phyloP scores from a whole-genome alignment of 257 asterid genomes.

The Nicotiana otophora region DNA sequence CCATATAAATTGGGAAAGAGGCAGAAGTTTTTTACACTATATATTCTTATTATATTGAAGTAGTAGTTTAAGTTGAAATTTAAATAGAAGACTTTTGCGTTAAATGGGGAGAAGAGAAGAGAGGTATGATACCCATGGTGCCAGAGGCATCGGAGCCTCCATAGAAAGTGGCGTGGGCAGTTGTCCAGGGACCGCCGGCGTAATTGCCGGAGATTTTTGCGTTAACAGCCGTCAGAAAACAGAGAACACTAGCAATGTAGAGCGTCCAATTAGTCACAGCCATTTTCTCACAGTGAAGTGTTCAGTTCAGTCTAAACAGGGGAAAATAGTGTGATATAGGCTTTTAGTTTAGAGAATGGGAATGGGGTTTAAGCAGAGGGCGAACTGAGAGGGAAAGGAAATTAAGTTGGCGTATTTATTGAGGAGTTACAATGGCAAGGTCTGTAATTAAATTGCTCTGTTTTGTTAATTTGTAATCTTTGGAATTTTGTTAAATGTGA shows the following conservation, averaged over 20 bases:
- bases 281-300: neutral
- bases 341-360: conserved; percentile 6
- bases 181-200: conserved; percentile 58
- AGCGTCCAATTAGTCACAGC: conserved; percentile 6
- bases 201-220: conserved; percentile 59
- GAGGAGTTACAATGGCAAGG: conserved; percentile 18
- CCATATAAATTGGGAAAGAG: neutral
- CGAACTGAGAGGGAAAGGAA: conserved; percentile 34
- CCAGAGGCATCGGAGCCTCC: conserved; percentile 94
- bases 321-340: neutral
- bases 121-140: conserved; percentile 61
- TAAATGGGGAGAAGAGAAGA: neutral
- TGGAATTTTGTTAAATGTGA: neutral
- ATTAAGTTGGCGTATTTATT: conserved; percentile 38
- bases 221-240: conserved; percentile 18
- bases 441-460: conserved; percentile 18
- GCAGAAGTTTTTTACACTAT: neutral
- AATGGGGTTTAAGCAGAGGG: neutral
- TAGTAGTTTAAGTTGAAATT: too few relatives aligned
- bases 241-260: conserved; percentile 39
- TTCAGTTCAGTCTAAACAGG: neutral
- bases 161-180: conserved; percentile 86
- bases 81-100: neutral
- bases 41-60: neutral
- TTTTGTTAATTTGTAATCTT: neutral